These are phyloP conservation scores for Bipolaris bicolor DNA, from an alignment of 2,329 filamentous ascomycete genomes.

Conservation along the genomic window DNA sequence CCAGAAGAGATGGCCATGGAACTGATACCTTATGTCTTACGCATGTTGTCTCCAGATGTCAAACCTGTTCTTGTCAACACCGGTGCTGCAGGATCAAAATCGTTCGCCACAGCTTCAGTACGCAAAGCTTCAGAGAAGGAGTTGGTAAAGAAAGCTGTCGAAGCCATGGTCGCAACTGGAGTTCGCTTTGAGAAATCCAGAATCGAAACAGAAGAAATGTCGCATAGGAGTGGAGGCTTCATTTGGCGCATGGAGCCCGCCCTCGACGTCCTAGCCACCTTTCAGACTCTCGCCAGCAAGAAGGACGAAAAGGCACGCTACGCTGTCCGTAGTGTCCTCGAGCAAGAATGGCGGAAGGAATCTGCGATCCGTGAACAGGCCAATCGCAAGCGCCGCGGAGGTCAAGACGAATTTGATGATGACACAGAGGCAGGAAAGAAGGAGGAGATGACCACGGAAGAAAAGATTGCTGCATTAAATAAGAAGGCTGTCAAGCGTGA, in stretches of 20 bases:
- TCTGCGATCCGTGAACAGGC: slow-evolving; percentile 69
- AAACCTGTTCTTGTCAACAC: slow-evolving; percentile 88
- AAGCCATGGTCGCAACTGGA: slow-evolving; percentile 81
- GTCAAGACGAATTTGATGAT: slow-evolving; percentile 29
- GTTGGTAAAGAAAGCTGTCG: slow-evolving; percentile 80
- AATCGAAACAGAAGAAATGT: slow-evolving; percentile 71
- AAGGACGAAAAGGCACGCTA: slow-evolving; percentile 80
- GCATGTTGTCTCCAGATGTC: slow-evolving; percentile 85
- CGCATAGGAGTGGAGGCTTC: slow-evolving; percentile 63
- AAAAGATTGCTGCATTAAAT: slow-evolving; percentile 32
- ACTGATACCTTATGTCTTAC: slow-evolving; percentile 81
- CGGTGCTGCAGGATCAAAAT: slow-evolving; percentile 47
- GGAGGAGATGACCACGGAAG: slow-evolving; percentile 26
- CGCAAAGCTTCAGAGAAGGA: slow-evolving; percentile 82
- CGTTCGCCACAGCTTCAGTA: slow-evolving; percentile 74
- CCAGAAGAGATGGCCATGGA: slow-evolving; percentile 78
- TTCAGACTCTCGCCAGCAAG: slow-evolving; percentile 67
- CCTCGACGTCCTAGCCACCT: slow-evolving; percentile 79
- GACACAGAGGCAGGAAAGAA: slow-evolving; percentile 20
- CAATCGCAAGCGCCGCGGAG: slow-evolving; percentile 63
- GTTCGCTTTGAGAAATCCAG: slow-evolving; percentile 80
- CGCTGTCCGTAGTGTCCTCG: slow-evolving; percentile 89
- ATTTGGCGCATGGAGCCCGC: slow-evolving; percentile 94
- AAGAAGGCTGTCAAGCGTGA: slow-evolving; percentile 68
- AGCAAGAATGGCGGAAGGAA: slow-evolving; percentile 84